Base-by-base conservation (phyloP, 441 rosid genomes). In the Theobroma grandiflorum region DNA sequence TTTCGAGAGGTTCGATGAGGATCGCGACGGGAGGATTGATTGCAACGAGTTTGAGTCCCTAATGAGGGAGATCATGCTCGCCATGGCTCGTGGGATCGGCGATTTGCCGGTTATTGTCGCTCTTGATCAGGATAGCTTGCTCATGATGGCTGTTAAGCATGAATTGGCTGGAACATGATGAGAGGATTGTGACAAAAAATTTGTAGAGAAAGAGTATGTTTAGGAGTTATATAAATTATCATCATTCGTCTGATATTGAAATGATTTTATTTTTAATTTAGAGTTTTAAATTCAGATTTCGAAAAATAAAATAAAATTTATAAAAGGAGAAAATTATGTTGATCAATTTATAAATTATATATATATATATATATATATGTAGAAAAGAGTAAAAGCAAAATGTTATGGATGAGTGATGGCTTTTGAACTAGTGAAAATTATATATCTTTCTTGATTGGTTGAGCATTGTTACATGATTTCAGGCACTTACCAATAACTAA, bases 1-100 rank as follows among this genome's bases (percentile, higher is more conserved):
- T 22, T 85, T 86, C 2, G 75, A 86, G 11, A 85, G 74, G 72
- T 84, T 83, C n/a, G 89, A 82, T 16, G 77, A 76, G 68, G 81
- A 86, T 76, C 47, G 61, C 20, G 74, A 69, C 8, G 86, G 86
- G 8, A 73, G 20, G 4, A 80, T 88, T 3, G 84, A 79, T 71
- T 26, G 20, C 0, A 22, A 52, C 0, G 86, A 69, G 71, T 87
- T 90, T 31, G 37, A 22, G 62, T 22, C 43, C 1, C 69, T 88
- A 4, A 77, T 86, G 38, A 69, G 10, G 67, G 90, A 90, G 84
- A 79, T 90, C 7, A 82, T 86, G 94, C 64, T 74, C 4, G 87
- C 87, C 11, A 63, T 89, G 85, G 94, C 87, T 37, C 76, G 72
- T 3, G 88, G 91, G 70, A 66, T 90, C 2, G 89, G 91, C 0